A percentile compares a stretch with the other conserved stretches of the same genome.
Conservation (phyloP, 2,329 filamentous ascomycete genomes). For the Alternaria panax region DNA sequence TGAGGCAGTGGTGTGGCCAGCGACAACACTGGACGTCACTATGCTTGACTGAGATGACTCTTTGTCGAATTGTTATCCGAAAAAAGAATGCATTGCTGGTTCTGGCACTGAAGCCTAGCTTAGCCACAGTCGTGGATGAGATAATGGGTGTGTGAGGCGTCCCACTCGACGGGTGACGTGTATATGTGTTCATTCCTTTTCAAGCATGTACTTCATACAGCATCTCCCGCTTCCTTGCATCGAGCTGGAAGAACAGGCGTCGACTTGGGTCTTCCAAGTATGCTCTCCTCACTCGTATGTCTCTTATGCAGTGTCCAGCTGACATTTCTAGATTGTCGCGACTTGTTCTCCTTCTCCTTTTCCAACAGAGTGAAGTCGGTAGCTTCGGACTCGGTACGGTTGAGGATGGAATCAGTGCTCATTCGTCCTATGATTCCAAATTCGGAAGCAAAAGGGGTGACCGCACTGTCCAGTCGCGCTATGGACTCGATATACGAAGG, state of each 20-base stretch:
- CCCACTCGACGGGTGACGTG: no score
- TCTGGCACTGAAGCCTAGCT: neutral
- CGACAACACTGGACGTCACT: no score
- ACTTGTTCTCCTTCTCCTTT: neutral
- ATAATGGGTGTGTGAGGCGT: neutral
- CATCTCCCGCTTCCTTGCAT: neutral
- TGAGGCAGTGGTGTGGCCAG: no score
- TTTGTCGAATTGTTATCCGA: no score
- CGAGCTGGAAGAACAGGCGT: neutral
- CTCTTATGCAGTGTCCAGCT: neutral
- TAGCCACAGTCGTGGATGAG: neutral
- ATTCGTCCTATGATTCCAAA: neutral
- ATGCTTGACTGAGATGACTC: no score
- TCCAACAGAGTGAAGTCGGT: neutral
- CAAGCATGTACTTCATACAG: neutral
- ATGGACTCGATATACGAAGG: slow-evolving; percentile 7
- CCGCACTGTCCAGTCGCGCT: slow-evolving; percentile 3
- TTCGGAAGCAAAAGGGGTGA: slow-evolving; percentile 3
- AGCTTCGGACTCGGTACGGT: neutral
- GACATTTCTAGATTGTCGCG: neutral
- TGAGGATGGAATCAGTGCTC: neutral
- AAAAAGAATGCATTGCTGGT: neutral
- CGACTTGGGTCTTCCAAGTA: neutral
- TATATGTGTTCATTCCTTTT: neutral
- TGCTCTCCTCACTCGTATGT: neutral